These are phyloP conservation scores for Pseudonitzschia pungens DNA, from an alignment of 108 stramenopile genomes.

Conservation along the genomic window DNA sequence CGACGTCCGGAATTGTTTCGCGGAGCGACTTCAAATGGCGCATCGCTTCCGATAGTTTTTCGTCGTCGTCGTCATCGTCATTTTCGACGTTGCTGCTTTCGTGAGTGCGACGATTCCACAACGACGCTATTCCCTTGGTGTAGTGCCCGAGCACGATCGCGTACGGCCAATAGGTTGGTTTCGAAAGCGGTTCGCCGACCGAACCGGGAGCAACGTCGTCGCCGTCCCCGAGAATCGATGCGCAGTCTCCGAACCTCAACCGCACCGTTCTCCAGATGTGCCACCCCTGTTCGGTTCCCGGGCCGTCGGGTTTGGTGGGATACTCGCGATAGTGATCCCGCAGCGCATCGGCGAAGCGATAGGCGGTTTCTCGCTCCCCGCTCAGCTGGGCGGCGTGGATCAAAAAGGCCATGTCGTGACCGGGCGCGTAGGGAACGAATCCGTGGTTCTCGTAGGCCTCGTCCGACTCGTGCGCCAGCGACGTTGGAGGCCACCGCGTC, in stretches of 20 bases:
- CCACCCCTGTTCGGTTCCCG: slow-evolving; percentile 10
- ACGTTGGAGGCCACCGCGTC: slow-evolving; percentile 2
- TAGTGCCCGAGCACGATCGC: slow-evolving; percentile 7
- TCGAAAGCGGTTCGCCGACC: not conserved
- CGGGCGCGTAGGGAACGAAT: not conserved
- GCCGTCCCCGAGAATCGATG: not conserved
- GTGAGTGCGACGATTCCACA: not conserved
- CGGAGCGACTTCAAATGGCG: not conserved
- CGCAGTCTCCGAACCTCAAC: slow-evolving; percentile 8
- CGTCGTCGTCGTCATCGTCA: not conserved
- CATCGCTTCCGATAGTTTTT: not conserved
- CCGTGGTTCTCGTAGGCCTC: not conserved
- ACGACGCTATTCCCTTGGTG: slow-evolving; percentile 3
- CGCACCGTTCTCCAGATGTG: slow-evolving; percentile 12
- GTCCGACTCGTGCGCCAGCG: slow-evolving; percentile 5
- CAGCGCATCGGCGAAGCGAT: not conserved
- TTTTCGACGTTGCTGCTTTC: not conserved
- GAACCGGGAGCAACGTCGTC: not conserved
- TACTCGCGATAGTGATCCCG: slow-evolving; percentile 2
- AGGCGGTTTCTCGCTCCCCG: not conserved
- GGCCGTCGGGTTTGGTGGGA: slow-evolving; percentile 2
- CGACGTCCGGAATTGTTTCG: not conserved
- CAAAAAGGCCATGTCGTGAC: not conserved
- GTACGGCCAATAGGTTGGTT: slow-evolving; percentile 10
- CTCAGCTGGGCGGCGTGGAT: not conserved